Percentiles rank a stretch among this genome's conserved stretches.
Evolutionary conservation across 257 asterid genomes (phyloP).

Genomic region (Plectranthus barbatus): DNA sequence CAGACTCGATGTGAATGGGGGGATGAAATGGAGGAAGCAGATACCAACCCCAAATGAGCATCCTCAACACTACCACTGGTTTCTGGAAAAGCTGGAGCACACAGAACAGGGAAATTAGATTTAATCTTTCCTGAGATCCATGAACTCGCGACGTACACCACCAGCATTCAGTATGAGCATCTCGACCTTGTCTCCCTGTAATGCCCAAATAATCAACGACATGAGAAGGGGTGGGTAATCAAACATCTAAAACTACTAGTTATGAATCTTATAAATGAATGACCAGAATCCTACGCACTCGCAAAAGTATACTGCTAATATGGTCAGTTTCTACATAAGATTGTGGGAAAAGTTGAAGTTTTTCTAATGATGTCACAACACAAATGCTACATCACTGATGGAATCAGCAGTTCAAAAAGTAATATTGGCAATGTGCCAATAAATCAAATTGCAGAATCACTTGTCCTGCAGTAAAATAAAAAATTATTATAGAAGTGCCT

Average conservation of each 20-base stretch:
- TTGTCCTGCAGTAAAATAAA: background rate
- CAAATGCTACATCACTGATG: background rate
- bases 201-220: background rate
- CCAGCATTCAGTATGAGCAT: slow-evolving; percentile 47
- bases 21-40: background rate
- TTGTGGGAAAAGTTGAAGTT: background rate
- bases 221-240: background rate
- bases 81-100: slow-evolving; percentile 1
- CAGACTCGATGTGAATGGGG: background rate
- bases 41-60: background rate
- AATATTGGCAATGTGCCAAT: background rate
- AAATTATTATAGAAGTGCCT: background rate
- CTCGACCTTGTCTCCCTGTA: slow-evolving; percentile 82
- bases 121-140: slow-evolving; percentile 70
- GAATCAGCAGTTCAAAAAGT: background rate
- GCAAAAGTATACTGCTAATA: background rate
- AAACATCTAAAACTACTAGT: background rate
- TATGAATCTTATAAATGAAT: background rate
- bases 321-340: background rate
- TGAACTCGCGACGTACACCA: slow-evolving; percentile 54
- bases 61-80: background rate
- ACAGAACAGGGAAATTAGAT: slow-evolving; percentile 3
- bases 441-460: background rate
- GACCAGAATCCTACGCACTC: background rate
- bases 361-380: background rate